These are phyloP conservation scores for Hemileccinum rubropunctum DNA, from an alignment of 768 basidiomycete genomes.

Conservation along the genomic window DNA sequence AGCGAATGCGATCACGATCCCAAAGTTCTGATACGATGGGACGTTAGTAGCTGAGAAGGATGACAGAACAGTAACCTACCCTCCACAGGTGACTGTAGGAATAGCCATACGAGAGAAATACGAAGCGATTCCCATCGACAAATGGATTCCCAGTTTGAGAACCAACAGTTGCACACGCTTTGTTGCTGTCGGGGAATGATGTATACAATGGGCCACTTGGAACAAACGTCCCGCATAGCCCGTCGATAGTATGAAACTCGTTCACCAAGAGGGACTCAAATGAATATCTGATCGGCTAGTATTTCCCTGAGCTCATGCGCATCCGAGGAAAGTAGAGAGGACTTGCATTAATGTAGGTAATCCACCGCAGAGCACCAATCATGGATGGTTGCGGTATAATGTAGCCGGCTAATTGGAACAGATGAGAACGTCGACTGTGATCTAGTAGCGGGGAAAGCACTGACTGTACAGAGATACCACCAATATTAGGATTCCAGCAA, in stretches of 20 bases:
- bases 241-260: conserved; percentile 74
- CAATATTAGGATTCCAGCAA: conserved; percentile 53
- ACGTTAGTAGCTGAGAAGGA: background rate
- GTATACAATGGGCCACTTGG: conserved; percentile 65
- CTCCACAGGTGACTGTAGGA: conserved; percentile 48
- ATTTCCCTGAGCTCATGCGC: background rate
- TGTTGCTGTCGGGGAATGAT: conserved; percentile 53
- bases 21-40: conserved; percentile 48
- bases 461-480: conserved; percentile 49
- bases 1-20: conserved; percentile 67
- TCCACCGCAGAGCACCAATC: conserved; percentile 69
- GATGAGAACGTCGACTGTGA: background rate
- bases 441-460: background rate
- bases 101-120: conserved; percentile 43
- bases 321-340: conserved; percentile 30
- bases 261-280: conserved; percentile 78
- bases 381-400: conserved; percentile 58
- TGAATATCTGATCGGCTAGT: conserved; percentile 51
- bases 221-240: conserved; percentile 55
- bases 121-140: conserved; percentile 62
- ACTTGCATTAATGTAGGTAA: conserved; percentile 59
- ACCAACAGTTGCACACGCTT: conserved; percentile 75
- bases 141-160: conserved; percentile 53
- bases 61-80: conserved; percentile 22
- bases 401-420: conserved; percentile 40